A percentile compares a stretch with the other conserved stretches of the same genome.
Evolutionary conservation across 495 filamentous ascomycete genomes (phyloP).

Genomic region (Astrothelium macrocarpum): DNA sequence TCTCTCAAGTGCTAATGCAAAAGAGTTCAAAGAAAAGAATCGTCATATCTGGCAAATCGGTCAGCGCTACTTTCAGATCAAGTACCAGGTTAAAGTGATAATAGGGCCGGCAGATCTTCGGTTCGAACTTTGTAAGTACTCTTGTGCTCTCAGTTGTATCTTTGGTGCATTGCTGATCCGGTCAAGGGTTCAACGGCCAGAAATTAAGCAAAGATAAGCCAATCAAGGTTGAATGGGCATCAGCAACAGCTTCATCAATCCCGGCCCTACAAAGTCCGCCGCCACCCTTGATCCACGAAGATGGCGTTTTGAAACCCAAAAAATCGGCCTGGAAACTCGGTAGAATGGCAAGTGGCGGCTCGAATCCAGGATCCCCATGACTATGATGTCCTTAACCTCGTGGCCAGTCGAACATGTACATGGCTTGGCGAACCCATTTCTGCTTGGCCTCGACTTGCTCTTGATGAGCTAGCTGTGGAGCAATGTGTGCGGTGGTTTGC

Average conservation of each 20-base stretch:
- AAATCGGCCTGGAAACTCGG: conserved; percentile 5
- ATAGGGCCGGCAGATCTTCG: conserved; percentile 32
- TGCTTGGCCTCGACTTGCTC: no score
- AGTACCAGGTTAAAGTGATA: conserved; percentile 30
- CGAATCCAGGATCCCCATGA: background rate
- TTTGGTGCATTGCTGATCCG: background rate
- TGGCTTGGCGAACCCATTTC: no score
- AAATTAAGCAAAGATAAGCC: conserved; percentile 31
- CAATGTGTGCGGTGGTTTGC: no score
- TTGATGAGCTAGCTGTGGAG: no score
- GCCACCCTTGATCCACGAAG: background rate
- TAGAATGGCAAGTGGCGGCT: conserved; percentile 1
- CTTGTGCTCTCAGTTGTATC: conserved; percentile 10
- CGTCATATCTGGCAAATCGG: conserved; percentile 32
- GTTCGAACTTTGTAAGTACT: conserved; percentile 32
- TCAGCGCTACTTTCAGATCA: conserved; percentile 31
- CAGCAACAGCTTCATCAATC: conserved; percentile 8
- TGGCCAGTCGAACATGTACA: background rate
- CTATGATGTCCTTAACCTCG: background rate
- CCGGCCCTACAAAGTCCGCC: background rate
- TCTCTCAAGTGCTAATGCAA: conserved; percentile 28
- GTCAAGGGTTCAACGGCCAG: conserved; percentile 28
- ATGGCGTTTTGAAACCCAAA: conserved; percentile 5
- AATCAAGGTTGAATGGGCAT: conserved; percentile 34
- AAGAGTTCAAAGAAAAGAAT: conserved; percentile 34